Evolutionary conservation across 2,329 filamentous ascomycete species (phyloP).

Genomic region (Alternaria gaisen): DNA sequence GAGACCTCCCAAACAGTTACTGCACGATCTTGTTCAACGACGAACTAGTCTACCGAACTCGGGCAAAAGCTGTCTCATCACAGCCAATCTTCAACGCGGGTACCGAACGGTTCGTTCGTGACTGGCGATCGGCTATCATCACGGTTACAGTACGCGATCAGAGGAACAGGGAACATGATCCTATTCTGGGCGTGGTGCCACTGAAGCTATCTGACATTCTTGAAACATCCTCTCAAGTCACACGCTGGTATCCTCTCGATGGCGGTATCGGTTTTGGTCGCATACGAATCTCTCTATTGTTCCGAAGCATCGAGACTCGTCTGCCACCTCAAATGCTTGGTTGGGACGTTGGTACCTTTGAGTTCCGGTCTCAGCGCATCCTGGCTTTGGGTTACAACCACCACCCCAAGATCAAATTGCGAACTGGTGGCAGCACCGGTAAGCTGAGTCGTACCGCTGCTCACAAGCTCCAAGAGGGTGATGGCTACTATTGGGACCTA

Average conservation of each 20-base stretch:
- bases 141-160: constrained; percentile 90
- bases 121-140: constrained; percentile 88
- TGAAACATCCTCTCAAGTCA: constrained; percentile 84
- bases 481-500: constrained; percentile 69
- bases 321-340: constrained; percentile 86
- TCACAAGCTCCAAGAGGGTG: constrained; percentile 65
- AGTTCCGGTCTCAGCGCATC: constrained; percentile 79
- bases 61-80: constrained; percentile 90
- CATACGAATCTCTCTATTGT: constrained; percentile 85
- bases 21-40: constrained; percentile 93
- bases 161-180: constrained; percentile 90
- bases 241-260: constrained; percentile 95
- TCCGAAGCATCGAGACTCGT: constrained; percentile 86
- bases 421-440: constrained; percentile 85
- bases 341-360: constrained; percentile 95
- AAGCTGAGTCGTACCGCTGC: constrained; percentile 72
- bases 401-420: constrained; percentile 73
- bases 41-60: constrained; percentile 89
- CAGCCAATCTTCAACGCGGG: constrained; percentile 98
- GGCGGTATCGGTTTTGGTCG: constrained; percentile 91
- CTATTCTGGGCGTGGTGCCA: constrained; percentile 90
- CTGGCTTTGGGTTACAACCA: constrained; percentile 70
- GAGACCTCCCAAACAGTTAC: constrained; percentile 85
- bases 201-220: constrained; percentile 89
- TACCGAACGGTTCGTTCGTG: constrained; percentile 89